These are phyloP conservation scores for Trichoderma afroharzianum DNA, from an alignment of 2,329 filamentous ascomycete genomes.

Conservation along the genomic window DNA sequence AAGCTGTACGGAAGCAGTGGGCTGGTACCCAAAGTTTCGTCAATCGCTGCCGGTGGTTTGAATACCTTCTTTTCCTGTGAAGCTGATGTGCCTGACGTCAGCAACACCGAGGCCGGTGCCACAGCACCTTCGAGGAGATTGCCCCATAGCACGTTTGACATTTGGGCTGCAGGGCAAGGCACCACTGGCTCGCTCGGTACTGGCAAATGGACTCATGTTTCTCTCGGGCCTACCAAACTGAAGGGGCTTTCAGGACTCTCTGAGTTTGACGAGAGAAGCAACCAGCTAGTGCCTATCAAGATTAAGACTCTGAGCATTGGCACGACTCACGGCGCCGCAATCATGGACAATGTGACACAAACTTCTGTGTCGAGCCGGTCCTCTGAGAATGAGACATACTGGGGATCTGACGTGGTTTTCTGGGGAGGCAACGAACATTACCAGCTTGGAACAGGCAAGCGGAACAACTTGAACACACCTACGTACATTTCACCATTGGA, in stretches of 20 bases:
- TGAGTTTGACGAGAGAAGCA: slow-evolving; percentile 77
- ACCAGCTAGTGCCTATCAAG: slow-evolving; percentile 71
- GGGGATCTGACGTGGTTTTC: slow-evolving; percentile 83
- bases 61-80: slow-evolving; percentile 89
- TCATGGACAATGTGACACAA: slow-evolving; percentile 77
- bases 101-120: slow-evolving; percentile 22
- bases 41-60: slow-evolving; percentile 77
- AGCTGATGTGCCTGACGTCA: slow-evolving; percentile 50
- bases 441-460: slow-evolving; percentile 86
- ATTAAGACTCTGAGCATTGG: slow-evolving; percentile 71
- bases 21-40: slow-evolving; percentile 64
- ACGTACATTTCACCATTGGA: slow-evolving; percentile 77
- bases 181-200: slow-evolving; percentile 81
- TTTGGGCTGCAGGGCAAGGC: slow-evolving; percentile 83
- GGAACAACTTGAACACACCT: slow-evolving; percentile 74
- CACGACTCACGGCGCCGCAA: slow-evolving; percentile 73
- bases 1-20: slow-evolving; percentile 68
- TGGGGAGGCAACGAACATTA: slow-evolving; percentile 96
- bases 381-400: slow-evolving; percentile 72
- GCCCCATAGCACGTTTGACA: slow-evolving; percentile 50
- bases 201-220: slow-evolving; percentile 85
- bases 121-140: slow-evolving; percentile 32
- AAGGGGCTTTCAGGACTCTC: slow-evolving; percentile 77
- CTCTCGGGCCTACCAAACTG: slow-evolving; percentile 72
- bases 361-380: slow-evolving; percentile 50